Evolutionary conservation across 805 yeast genomes (phyloP).

Genomic region (Schizosaccharomyces lindneri): DNA sequence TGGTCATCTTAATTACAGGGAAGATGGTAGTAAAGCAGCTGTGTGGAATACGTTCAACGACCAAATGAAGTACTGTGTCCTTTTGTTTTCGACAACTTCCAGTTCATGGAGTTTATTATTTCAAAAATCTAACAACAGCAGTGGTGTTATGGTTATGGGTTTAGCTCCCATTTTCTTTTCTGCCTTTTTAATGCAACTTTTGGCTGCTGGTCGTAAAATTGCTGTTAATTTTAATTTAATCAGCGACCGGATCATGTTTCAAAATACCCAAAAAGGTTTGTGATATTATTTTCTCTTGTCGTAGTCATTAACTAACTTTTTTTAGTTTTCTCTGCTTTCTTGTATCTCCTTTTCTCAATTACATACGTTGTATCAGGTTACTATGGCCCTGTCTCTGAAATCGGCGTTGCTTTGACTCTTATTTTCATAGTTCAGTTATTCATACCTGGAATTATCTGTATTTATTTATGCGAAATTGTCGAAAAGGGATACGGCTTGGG

Average conservation of each 20-base stretch:
- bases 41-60: too few relatives aligned
- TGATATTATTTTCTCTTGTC: not conserved
- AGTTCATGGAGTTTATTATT: too few relatives aligned
- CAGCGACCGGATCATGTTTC: slow-evolving; percentile 71
- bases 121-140: not conserved
- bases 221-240: slow-evolving; percentile 67
- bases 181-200: slow-evolving; percentile 68
- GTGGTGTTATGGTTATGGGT: slow-evolving; percentile 82
- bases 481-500: slow-evolving; percentile 98
- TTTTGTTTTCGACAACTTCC: not conserved
- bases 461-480: slow-evolving; percentile 73
- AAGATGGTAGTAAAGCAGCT: too few relatives aligned
- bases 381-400: slow-evolving; percentile 74
- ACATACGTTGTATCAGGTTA: slow-evolving; percentile 90
- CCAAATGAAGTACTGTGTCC: not conserved
- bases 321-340: slow-evolving; percentile 52
- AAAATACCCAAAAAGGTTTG: slow-evolving; percentile 57
- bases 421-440: slow-evolving; percentile 78
- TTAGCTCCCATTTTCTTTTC: slow-evolving; percentile 94
- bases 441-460: slow-evolving; percentile 78
- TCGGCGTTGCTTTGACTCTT: slow-evolving; percentile 79
- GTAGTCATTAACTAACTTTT: not conserved
- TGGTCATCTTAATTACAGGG: too few relatives aligned
- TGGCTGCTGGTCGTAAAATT: slow-evolving; percentile 80
- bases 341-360: slow-evolving; percentile 86